A percentile compares a stretch with the other conserved stretches of the same genome.
Conservation (phyloP, 2,329 filamentous ascomycete genomes). For the Zarea fungicola region DNA sequence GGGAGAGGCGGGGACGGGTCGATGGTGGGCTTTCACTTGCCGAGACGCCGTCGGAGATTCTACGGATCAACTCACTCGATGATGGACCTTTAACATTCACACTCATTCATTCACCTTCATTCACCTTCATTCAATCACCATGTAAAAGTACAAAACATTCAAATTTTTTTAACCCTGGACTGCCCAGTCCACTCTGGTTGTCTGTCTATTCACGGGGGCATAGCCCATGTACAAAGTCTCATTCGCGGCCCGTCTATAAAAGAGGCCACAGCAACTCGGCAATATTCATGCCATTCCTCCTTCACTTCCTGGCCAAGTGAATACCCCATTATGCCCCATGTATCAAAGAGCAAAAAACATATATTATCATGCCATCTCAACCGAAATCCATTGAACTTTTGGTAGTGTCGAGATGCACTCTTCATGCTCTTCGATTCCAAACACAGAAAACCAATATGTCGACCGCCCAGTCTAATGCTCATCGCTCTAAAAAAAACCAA, state of each 20-base stretch:
- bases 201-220: slow-evolving; percentile 29
- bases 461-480: slow-evolving; percentile 28
- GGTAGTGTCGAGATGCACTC: slow-evolving; percentile 33
- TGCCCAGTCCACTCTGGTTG: slow-evolving; percentile 26
- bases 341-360: slow-evolving; percentile 24
- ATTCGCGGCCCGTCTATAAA: slow-evolving; percentile 23
- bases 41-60: neutral
- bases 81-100: too few species aligned
- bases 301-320: slow-evolving; percentile 28
- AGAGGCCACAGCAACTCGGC: slow-evolving; percentile 22
- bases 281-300: slow-evolving; percentile 9
- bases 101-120: neutral
- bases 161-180: slow-evolving; percentile 27
- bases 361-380: slow-evolving; percentile 27
- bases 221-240: slow-evolving; percentile 20
- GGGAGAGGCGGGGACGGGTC: neutral
- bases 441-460: slow-evolving; percentile 31
- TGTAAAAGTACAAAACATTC: slow-evolving; percentile 18
- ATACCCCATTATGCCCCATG: slow-evolving; percentile 21
- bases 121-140: neutral
- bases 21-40: neutral
- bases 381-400: slow-evolving; percentile 32
- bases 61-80: too few species aligned
- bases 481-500: slow-evolving; percentile 24
- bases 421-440: slow-evolving; percentile 30